Evolutionary conservation across 75 land plant genomes (phyloP).

Genomic region (Pinus tabuliformis): DNA sequence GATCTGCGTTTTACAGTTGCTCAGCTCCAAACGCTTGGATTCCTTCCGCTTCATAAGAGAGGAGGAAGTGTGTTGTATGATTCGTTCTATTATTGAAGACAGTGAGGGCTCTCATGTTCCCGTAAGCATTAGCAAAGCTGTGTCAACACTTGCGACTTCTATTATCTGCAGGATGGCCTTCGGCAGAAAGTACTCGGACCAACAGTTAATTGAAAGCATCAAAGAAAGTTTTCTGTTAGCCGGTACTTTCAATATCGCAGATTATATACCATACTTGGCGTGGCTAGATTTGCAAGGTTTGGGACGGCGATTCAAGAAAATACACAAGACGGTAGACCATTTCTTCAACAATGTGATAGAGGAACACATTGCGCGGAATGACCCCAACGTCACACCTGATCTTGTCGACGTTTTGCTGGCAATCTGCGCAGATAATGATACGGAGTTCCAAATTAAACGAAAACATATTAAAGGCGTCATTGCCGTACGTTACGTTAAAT

Average conservation of each 20-base stretch:
- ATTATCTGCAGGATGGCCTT: conserved; percentile 36
- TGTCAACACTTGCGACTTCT: conserved; percentile 15
- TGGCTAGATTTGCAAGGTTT: conserved; percentile 36
- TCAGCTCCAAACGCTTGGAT: conserved; percentile 19
- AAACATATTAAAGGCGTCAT: conserved; percentile 19
- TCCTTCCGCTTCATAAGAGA: not conserved
- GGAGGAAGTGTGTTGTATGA: not conserved
- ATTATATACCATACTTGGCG: conserved; percentile 16
- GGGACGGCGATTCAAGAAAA: conserved; percentile 14
- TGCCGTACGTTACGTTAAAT: conserved; percentile 4
- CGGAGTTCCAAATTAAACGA: conserved; percentile 20
- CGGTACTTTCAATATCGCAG: conserved; percentile 32
- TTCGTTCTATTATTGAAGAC: not conserved
- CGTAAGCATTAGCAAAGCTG: not conserved
- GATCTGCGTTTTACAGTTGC: conserved; percentile 26
- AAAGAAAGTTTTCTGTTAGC: conserved; percentile 17
- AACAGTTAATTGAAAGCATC: conserved; percentile 18
- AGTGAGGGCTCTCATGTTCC: not conserved
- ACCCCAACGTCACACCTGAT: not conserved
- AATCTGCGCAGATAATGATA: conserved; percentile 4
- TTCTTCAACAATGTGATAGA: conserved; percentile 35
- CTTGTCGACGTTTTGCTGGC: conserved; percentile 20
- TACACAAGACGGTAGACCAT: conserved; percentile 18
- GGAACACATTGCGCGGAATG: conserved; percentile 16
- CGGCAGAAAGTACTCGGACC: conserved; percentile 15